A percentile compares a stretch with the other conserved stretches of the same genome.
Evolutionary conservation across 2,329 filamentous ascomycete genomes (phyloP).

Genomic region (Ampelomyces quisqualis): DNA sequence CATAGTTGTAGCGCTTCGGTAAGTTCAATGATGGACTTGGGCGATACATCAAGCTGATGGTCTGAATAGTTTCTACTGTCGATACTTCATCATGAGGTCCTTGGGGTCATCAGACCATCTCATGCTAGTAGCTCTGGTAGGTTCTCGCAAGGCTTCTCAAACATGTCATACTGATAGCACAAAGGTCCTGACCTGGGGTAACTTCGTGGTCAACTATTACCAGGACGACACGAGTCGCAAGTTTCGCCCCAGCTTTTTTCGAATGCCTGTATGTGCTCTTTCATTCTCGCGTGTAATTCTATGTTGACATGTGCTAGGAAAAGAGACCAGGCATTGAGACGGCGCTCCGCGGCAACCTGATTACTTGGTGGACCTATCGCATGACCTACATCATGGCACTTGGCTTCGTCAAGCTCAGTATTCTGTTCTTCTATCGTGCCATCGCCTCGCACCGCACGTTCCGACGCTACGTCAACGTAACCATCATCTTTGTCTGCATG

Average conservation of each 20-base stretch:
- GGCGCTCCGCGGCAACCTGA: constrained; percentile 29
- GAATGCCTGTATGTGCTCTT: constrained; percentile 26
- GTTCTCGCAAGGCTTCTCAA: neutral
- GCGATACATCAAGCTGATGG: constrained; percentile 1
- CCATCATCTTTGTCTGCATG: constrained; percentile 33
- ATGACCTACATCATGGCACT: constrained; percentile 33
- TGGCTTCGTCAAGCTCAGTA: constrained; percentile 37
- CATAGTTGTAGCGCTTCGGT: constrained; percentile 36
- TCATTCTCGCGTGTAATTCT: no score
- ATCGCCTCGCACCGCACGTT: constrained; percentile 39
- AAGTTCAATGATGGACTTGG: constrained; percentile 4
- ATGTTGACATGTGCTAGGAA: constrained; percentile 16
- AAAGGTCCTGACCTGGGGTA: constrained; percentile 41
- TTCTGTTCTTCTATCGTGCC: constrained; percentile 39
- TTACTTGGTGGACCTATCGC: constrained; percentile 41
- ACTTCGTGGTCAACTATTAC: constrained; percentile 40
- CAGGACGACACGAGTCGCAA: constrained; percentile 35
- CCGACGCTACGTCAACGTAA: constrained; percentile 31
- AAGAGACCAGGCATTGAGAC: constrained; percentile 28
- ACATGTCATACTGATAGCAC: constrained; percentile 9
- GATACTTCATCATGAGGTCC: constrained; percentile 35
- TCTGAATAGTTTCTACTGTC: constrained; percentile 36
- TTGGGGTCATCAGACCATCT: constrained; percentile 38
- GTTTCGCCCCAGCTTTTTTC: constrained; percentile 27
- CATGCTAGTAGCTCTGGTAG: constrained; percentile 37